Percentiles rank a stretch among this genome's conserved stretches.
These are phyloP conservation scores for Schwanniomyces etchellsii DNA, from an alignment of 1,139 yeast species.

Conservation along the genomic window DNA sequence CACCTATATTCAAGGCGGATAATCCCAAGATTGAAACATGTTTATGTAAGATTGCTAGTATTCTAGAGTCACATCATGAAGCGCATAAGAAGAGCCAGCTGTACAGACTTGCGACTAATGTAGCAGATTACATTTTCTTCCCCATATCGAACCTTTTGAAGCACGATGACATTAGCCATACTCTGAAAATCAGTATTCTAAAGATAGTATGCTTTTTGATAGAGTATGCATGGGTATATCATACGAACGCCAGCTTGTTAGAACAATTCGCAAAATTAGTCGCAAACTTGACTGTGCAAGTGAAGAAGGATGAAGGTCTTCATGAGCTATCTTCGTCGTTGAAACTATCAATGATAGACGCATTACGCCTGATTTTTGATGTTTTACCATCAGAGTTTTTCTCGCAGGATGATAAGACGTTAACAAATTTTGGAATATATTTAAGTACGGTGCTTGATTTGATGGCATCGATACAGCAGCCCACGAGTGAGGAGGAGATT, in stretches of 20 bases:
- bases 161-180: constrained; percentile 17
- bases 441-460: constrained; percentile 18
- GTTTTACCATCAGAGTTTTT: too few relatives aligned
- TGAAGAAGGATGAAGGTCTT: constrained; percentile 5
- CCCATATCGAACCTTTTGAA: constrained; percentile 33
- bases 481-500: constrained; percentile 15
- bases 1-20: constrained; percentile 9
- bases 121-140: constrained; percentile 40
- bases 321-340: constrained; percentile 3
- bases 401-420: too few relatives aligned
- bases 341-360: too few relatives aligned
- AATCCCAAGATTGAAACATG: constrained; percentile 9
- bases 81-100: constrained; percentile 12
- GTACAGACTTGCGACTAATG: constrained; percentile 17
- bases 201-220: constrained; percentile 25
- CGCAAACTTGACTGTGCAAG: constrained; percentile 15
- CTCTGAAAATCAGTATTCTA: constrained; percentile 18
- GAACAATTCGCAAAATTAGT: constrained; percentile 35
- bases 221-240: constrained; percentile 27
- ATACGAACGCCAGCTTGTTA: constrained; percentile 17
- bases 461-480: constrained; percentile 7
- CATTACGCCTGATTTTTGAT: too few relatives aligned
- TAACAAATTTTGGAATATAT: constrained; percentile 23
- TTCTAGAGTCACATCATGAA: constrained; percentile 6
- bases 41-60: constrained; percentile 7